Evolutionary conservation across 1,139 yeast species (phyloP).

Genomic region (Suhomyces bokatorum): DNA sequence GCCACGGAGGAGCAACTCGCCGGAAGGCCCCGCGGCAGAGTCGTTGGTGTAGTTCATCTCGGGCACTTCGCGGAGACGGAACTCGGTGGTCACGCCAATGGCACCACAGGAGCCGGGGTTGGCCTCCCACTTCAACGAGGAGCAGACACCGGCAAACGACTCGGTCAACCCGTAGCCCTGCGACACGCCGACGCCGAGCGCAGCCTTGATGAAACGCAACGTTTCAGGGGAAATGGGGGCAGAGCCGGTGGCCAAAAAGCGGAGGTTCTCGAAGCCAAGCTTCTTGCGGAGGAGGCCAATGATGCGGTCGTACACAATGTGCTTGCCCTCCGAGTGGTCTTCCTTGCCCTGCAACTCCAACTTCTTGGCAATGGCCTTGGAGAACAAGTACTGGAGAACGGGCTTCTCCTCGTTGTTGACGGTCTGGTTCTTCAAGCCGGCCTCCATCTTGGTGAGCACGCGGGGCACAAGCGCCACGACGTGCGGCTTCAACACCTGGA

Average conservation of each 20-base stretch:
- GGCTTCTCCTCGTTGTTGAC: constrained; percentile 43
- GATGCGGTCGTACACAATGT: constrained; percentile 33
- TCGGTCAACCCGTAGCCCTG: constrained; percentile 53
- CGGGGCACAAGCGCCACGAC: constrained; percentile 25
- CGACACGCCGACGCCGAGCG: constrained; percentile 38
- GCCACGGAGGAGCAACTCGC: constrained; percentile 44
- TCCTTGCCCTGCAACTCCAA: constrained; percentile 29
- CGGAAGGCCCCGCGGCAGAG: constrained; percentile 41
- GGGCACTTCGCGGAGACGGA: constrained; percentile 39
- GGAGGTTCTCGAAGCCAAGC: constrained; percentile 38
- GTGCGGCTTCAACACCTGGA: constrained; percentile 35
- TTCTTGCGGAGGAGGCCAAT: constrained; percentile 30
- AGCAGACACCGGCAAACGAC: constrained; percentile 43
- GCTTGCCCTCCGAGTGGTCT: constrained; percentile 34
- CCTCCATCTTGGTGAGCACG: constrained; percentile 26
- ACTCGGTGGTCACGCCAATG: constrained; percentile 35
- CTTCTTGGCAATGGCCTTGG: constrained; percentile 34
- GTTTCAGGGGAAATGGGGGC: constrained; percentile 48
- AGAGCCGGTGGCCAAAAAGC: constrained; percentile 35
- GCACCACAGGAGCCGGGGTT: constrained; percentile 47
- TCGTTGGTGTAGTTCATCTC: constrained; percentile 36
- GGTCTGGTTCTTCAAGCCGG: constrained; percentile 25
- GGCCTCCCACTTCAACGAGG: constrained; percentile 33
- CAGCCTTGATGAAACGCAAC: constrained; percentile 41
- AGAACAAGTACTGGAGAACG: constrained; percentile 25